A percentile compares a stretch with the other conserved stretches of the same genome.
Evolutionary conservation across 192 early-diverging fungal genomes (phyloP).

Genomic region (Borealophlyctis nickersoniae): DNA sequence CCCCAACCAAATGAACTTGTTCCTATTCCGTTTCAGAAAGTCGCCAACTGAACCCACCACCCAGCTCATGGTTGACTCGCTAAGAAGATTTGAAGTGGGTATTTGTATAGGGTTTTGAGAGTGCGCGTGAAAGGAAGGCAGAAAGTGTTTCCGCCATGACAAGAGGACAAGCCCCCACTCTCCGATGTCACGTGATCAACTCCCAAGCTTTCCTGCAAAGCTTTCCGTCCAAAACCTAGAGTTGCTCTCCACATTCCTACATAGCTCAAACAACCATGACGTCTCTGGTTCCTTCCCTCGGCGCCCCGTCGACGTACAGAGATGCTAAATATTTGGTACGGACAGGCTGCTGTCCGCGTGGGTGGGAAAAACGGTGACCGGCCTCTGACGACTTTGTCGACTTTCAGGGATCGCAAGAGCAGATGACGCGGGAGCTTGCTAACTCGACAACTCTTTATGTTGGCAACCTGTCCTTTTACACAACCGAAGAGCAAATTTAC

Average conservation of each 20-base stretch:
- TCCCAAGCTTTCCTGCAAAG: too few relatives aligned
- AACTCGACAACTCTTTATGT: slow-evolving; percentile 84
- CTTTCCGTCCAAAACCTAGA: too few relatives aligned
- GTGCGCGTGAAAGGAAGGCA: too few relatives aligned
- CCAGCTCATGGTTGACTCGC: slow-evolving; percentile 15
- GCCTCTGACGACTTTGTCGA: not conserved
- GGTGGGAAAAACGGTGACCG: too few relatives aligned
- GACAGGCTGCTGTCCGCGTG: not conserved
- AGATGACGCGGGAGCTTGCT: slow-evolving; percentile 27
- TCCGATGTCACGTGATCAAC: too few relatives aligned
- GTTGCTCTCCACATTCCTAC: too few relatives aligned
- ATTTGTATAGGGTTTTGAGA: too few relatives aligned
- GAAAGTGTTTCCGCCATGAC: too few relatives aligned
- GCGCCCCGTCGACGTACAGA: slow-evolving; percentile 79
- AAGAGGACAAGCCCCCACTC: too few relatives aligned
- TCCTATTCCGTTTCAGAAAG: slow-evolving; percentile 18
- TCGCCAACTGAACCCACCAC: slow-evolving; percentile 11
- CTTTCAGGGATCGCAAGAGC: slow-evolving; percentile 27
- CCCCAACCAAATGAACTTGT: slow-evolving; percentile 26
- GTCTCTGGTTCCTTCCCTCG: slow-evolving; percentile 69
- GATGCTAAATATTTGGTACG: slow-evolving; percentile 75
- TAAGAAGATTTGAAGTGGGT: too few relatives aligned
- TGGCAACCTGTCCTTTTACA: slow-evolving; percentile 96
- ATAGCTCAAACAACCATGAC: too few relatives aligned
- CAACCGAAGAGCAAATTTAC: slow-evolving; percentile 97